phyloP scores from a whole-genome alignment of 768 basidiomycete genomes.

The Phanerochaete carnosa region DNA sequence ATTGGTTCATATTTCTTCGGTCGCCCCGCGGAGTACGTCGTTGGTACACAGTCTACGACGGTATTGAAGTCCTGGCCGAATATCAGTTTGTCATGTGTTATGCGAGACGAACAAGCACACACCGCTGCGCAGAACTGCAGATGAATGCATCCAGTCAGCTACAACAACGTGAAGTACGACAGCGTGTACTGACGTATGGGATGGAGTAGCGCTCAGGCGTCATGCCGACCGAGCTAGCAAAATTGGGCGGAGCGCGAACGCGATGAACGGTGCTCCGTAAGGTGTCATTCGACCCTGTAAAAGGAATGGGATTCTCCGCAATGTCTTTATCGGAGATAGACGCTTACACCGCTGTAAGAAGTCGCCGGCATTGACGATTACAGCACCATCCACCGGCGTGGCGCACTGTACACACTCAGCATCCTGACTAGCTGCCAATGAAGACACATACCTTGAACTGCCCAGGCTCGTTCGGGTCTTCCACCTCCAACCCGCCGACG shows the following conservation, averaged over 20 bases:
- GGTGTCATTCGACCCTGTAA: conserved; percentile 33
- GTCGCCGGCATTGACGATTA: conserved; percentile 52
- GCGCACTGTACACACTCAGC: conserved; percentile 24
- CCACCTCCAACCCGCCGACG: conserved; percentile 59
- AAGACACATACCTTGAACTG: conserved; percentile 28
- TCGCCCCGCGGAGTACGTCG: conserved; percentile 40
- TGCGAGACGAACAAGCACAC: conserved; percentile 9
- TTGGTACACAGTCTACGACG: conserved; percentile 46
- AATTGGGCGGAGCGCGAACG: conserved; percentile 40
- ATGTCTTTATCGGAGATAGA: too few species aligned
- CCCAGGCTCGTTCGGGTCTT: conserved; percentile 47
- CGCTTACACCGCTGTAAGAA: conserved; percentile 46
- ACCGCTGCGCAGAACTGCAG: conserved; percentile 30
- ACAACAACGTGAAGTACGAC: neutral
- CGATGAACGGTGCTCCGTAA: conserved; percentile 53
- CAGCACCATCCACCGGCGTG: conserved; percentile 40
- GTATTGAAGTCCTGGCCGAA: conserved; percentile 13
- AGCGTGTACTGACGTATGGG: conserved; percentile 44
- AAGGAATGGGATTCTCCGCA: neutral
- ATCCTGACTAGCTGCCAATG: neutral
- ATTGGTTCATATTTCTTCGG: conserved; percentile 52
- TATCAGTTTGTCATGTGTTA: neutral
- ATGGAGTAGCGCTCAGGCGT: conserved; percentile 57
- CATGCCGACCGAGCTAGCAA: conserved; percentile 27
- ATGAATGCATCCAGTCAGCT: neutral